Evolutionary conservation across 306 rosid genomes (phyloP), one percentile per base, ranked within the genome.

Genomic region (Quercus alba): DNA sequence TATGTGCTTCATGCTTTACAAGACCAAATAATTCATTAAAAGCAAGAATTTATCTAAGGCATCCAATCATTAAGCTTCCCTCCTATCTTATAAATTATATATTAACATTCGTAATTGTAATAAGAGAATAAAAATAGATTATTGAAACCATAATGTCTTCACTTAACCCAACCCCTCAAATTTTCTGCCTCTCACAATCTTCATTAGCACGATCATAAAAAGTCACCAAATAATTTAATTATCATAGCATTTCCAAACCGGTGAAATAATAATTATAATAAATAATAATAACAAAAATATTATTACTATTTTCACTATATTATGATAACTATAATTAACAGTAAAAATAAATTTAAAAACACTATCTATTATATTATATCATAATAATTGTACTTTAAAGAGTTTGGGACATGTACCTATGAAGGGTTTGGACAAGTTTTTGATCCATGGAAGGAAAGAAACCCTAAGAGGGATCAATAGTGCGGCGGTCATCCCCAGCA

Each of bases 401-500:
- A 35, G 49, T 67, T 33, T 67, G 72, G 72, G 52, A 67, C 51
- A 67, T 67, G 72, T 35, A 68, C 72, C 72, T 18, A 8, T 33
- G 20, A 68, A 20, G 57, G 76, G 1, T 30, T 55, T 28, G 76
- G 64, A 23, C 44, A 46, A 4, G 46, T 56, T n/a, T 74, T 15
- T 54, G 68, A 25, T 49, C 59, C 70, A 25, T 54, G 72, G 76
- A 59, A 64, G 18, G 33, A 17, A 75, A 8, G 59, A 74, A 85
- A 80, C 73, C 81, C 97, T 94, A 94, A 88, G 98, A 87, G 55
- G 93, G 97, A 85, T 91, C 91, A 74, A 88, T 80, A 61, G 97
- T 73, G 11, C 93, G 94, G 84, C 90, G 95, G 86, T 93, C 97
- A 28, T 91, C 92, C 1, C 83, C 92, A 59, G 85, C 81, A 54